Base-by-base conservation (phyloP, 805 yeast species). In the Phaffomyces opuntiae region DNA sequence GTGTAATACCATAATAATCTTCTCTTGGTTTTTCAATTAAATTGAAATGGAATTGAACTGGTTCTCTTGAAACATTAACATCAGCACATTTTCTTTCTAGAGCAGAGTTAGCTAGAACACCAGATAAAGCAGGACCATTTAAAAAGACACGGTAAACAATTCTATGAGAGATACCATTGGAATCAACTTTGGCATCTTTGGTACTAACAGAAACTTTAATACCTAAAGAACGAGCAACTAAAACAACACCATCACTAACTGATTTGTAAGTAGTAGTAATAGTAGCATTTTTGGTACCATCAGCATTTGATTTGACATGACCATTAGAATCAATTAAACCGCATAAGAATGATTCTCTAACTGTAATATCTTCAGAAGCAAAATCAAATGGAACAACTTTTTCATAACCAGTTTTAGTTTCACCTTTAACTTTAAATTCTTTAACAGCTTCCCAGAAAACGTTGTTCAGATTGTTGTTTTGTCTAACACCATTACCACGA, bases 281-380 rank as follows among this genome's bases (percentile, higher is more conserved):
- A 33, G 64, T 50, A 13, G 65, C 70, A 37, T 47, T 48, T 33
- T 33, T 17, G 19, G 17, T n/a, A 17, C 36, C 36, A 33, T n/a
- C 12, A 26, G 51, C 49, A 34, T 50, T 49, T 13, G 26, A 24
- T 36, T 50, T 44, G 16, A 66, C 67, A 32, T 52, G 46, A 17
- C 74, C 74, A 48, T 64, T 61, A 11, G 72, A 54, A 47, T 70
- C 77, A 47, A 72, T 56, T 29, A 73, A 51, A 49, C 75, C 77
- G 26, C 76, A 75, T 43, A 73, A 42, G 50, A 67, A 69, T 8
- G 61, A 55, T 59, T 73, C 77, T 45, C 78, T 65, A 29, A 70
- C 68, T n/a, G 54, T 61, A 31, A 70, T 48, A 31, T 63, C 55
- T 42, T 70, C 77, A 41, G 53, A 42, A 48, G 65, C 54, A 48